Percentiles rank a stretch among this genome's conserved stretches.
phyloP scores from a whole-genome alignment of 805 yeast species.

The Candida yuanshanica region DNA sequence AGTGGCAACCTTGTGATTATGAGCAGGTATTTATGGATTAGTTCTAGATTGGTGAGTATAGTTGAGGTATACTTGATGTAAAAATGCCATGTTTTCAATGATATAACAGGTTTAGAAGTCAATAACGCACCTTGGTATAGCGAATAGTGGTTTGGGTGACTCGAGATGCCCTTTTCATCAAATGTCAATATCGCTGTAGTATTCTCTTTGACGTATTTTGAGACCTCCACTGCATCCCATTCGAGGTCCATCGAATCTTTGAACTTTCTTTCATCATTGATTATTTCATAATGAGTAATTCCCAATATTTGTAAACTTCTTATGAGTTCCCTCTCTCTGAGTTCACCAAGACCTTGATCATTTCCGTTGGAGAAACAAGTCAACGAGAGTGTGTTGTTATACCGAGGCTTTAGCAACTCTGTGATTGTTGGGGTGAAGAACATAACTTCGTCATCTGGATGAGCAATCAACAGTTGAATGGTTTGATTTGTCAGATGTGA shows the following conservation, averaged over 20 bases:
- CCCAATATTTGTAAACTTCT: slow-evolving; percentile 53
- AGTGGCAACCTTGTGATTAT: too few species aligned
- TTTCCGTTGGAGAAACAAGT: slow-evolving; percentile 77
- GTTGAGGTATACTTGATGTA: slow-evolving; percentile 45
- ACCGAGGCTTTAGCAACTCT: slow-evolving; percentile 41
- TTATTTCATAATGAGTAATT: slow-evolving; percentile 33
- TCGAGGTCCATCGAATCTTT: slow-evolving; percentile 61
- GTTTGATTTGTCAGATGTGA: slow-evolving; percentile 2
- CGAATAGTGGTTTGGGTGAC: slow-evolving; percentile 81
- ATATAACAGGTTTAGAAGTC: slow-evolving; percentile 16
- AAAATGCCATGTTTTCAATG: slow-evolving; percentile 29
- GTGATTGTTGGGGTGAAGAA: slow-evolving; percentile 80
- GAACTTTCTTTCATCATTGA: slow-evolving; percentile 42
- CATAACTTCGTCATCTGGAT: slow-evolving; percentile 99
- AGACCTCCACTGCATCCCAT: slow-evolving; percentile 55
- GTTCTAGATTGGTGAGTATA: slow-evolving; percentile 10
- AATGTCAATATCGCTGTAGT: slow-evolving; percentile 59
- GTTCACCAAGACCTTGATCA: slow-evolving; percentile 63
- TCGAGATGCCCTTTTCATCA: slow-evolving; percentile 77
- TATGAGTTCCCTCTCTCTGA: slow-evolving; percentile 55
- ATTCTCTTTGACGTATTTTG: slow-evolving; percentile 28
- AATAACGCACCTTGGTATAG: slow-evolving; percentile 40
- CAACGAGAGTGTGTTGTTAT: slow-evolving; percentile 48
- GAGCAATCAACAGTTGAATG: slow-evolving; percentile 68
- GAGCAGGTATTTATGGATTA: neutral